Evolutionary conservation across 2,329 filamentous ascomycete species (phyloP).

Genomic region (Emericellopsis atlantica): DNA sequence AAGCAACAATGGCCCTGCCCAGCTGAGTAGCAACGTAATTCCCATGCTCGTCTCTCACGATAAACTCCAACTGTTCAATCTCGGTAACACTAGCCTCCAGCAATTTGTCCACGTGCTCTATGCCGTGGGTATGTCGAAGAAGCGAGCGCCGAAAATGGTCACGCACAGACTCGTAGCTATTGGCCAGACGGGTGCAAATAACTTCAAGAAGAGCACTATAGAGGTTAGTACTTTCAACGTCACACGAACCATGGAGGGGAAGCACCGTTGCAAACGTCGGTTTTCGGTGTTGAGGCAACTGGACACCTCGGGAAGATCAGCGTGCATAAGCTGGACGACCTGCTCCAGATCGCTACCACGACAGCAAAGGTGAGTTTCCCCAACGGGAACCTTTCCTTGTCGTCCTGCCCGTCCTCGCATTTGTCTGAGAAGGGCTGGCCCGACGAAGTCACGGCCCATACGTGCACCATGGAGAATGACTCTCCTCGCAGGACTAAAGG

Average conservation of each 20-base stretch:
- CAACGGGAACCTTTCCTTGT: slow-evolving; percentile 66
- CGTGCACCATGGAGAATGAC: slow-evolving; percentile 65
- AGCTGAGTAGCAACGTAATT: slow-evolving; percentile 50
- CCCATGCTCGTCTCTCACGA: slow-evolving; percentile 33
- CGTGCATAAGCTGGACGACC: slow-evolving; percentile 58
- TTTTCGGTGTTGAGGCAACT: slow-evolving; percentile 59
- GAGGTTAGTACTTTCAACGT: slow-evolving; percentile 4
- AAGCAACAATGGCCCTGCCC: slow-evolving; percentile 59
- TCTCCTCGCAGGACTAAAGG: slow-evolving; percentile 44
- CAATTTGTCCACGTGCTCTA: slow-evolving; percentile 33
- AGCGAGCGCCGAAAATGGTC: slow-evolving; percentile 60
- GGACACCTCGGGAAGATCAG: slow-evolving; percentile 55
- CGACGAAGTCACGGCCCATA: slow-evolving; percentile 67
- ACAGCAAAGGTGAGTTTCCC: slow-evolving; percentile 69
- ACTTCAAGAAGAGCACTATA: slow-evolving; percentile 57
- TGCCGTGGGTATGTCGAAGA: slow-evolving; percentile 43
- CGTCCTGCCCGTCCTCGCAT: slow-evolving; percentile 70
- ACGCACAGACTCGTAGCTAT: slow-evolving; percentile 47
- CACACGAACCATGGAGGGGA: neutral
- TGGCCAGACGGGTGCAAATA: slow-evolving; percentile 55
- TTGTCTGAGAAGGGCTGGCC: slow-evolving; percentile 66
- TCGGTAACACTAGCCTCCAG: slow-evolving; percentile 48
- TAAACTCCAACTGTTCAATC: slow-evolving; percentile 39
- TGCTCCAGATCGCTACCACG: slow-evolving; percentile 54
- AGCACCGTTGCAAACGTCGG: slow-evolving; percentile 51